Percentiles rank a stretch among this genome's conserved stretches.
Conservation (phyloP, 2,329 filamentous ascomycete genomes). For the Thielaviopsis euricoi region DNA sequence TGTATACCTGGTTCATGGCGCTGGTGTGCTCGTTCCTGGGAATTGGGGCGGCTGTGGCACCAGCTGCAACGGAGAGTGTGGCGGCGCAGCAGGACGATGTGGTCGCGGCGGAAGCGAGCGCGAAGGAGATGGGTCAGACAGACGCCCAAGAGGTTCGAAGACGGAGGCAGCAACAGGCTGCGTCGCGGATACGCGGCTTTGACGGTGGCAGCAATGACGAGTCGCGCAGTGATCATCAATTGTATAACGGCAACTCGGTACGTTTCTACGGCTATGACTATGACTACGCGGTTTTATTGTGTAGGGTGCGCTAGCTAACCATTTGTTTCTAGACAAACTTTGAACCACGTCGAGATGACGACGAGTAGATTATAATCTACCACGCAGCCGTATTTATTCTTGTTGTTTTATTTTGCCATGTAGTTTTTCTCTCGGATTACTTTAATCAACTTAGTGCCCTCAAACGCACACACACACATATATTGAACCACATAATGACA, state of each 20-base stretch:
- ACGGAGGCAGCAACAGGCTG: slow-evolving; percentile 5
- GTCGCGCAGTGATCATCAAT: slow-evolving; percentile 43
- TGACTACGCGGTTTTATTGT: too few species aligned
- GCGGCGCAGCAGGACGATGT: not conserved
- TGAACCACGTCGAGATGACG: slow-evolving; percentile 45
- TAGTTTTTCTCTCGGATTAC: not conserved
- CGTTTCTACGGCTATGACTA: not conserved
- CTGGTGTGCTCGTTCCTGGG: not conserved
- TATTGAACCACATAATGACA: too few species aligned
- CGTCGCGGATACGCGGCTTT: slow-evolving; percentile 15
- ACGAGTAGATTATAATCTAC: slow-evolving; percentile 23
- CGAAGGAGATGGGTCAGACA: not conserved
- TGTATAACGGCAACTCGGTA: slow-evolving; percentile 88
- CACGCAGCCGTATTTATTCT: slow-evolving; percentile 1
- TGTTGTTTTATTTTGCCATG: slow-evolving; percentile 12
- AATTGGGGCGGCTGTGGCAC: slow-evolving; percentile 1
- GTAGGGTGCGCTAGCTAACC: too few species aligned
- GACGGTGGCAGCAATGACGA: slow-evolving; percentile 20
- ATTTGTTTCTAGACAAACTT: slow-evolving; percentile 42
- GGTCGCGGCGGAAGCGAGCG: slow-evolving; percentile 14
- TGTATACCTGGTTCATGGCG: slow-evolving; percentile 22
- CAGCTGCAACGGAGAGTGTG: not conserved
- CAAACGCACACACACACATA: too few species aligned
- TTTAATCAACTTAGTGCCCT: too few species aligned
- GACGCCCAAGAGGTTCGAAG: slow-evolving; percentile 4